phyloP scores from a whole-genome alignment of 2,329 filamentous ascomycete species.

The Curvularia verruculosa region DNA sequence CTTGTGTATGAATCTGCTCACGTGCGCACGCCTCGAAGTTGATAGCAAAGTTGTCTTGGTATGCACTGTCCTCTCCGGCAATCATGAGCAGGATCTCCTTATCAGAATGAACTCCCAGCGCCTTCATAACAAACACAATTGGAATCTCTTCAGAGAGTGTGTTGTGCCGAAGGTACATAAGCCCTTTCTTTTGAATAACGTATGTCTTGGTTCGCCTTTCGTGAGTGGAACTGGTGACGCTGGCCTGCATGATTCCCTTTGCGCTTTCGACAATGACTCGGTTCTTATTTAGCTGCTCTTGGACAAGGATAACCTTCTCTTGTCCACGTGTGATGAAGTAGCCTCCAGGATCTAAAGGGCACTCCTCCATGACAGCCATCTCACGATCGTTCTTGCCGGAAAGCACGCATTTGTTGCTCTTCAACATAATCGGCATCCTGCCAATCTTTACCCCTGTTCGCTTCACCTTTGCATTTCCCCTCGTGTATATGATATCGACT shows the following conservation, averaged over 20 bases:
- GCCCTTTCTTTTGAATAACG: conserved; percentile 90
- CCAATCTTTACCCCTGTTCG: conserved; percentile 79
- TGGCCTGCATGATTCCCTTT: conserved; percentile 92
- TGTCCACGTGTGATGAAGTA: conserved; percentile 98
- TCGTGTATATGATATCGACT: conserved; percentile 88
- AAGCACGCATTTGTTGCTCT: conserved; percentile 90
- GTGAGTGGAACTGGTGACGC: conserved; percentile 90
- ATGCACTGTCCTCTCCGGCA: conserved; percentile 81
- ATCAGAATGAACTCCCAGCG: conserved; percentile 90
- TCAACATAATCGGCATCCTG: conserved; percentile 94
- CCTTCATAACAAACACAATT: conserved; percentile 90
- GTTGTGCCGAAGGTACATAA: conserved; percentile 89
- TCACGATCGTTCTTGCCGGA: conserved; percentile 81
- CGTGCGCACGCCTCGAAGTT: conserved; percentile 94
- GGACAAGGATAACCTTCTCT: conserved; percentile 97
- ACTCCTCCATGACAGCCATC: conserved; percentile 94
- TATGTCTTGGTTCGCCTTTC: conserved; percentile 98
- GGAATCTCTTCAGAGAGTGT: conserved; percentile 92
- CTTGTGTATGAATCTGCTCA: conserved; percentile 85
- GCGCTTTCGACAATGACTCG: conserved; percentile 97
- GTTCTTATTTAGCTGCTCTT: conserved; percentile 99
- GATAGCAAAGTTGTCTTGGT: conserved; percentile 93
- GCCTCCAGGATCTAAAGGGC: conserved; percentile 91
- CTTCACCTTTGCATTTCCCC: conserved; percentile 76
- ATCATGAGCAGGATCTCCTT: conserved; percentile 93